Evolutionary conservation across 2,329 filamentous ascomycete genomes (phyloP).

Genomic region (Neofusicoccum cordaticola): DNA sequence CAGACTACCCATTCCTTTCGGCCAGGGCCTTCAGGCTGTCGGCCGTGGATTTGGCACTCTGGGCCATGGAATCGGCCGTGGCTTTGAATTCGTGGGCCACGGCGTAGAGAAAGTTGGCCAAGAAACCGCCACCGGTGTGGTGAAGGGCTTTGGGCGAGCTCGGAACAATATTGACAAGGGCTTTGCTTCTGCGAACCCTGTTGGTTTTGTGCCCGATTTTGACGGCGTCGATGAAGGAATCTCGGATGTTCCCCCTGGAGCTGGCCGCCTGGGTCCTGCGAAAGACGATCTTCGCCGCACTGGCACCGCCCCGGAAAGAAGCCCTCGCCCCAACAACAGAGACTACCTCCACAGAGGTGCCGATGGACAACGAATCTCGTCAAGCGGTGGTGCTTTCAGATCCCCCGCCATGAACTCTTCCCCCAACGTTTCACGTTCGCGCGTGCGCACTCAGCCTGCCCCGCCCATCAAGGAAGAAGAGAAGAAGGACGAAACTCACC

Average conservation of each 20-base stretch:
- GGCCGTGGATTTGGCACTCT: constrained; percentile 2
- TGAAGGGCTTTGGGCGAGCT: constrained; percentile 1
- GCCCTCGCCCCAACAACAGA: not conserved
- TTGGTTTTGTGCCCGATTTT: not conserved
- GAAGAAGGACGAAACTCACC: not conserved
- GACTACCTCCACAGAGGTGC: constrained; percentile 9
- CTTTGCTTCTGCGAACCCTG: not conserved
- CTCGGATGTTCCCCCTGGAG: not conserved
- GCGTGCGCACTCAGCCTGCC: not conserved
- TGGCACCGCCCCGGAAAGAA: not conserved
- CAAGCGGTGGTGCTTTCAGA: not conserved
- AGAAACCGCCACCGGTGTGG: not conserved
- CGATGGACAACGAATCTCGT: not conserved
- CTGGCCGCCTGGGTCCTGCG: not conserved
- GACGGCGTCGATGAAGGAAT: not conserved
- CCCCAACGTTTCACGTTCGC: not conserved
- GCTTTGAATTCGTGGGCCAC: constrained; percentile 7
- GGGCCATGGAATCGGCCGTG: constrained; percentile 11
- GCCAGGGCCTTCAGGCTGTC: not conserved
- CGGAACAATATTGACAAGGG: not conserved
- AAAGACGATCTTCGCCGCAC: not conserved
- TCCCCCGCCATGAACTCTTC: not conserved
- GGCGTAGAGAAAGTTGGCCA: constrained; percentile 11
- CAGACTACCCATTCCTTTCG: constrained; percentile 39
- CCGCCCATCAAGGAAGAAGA: not conserved